Percentiles rank a stretch among this genome's conserved stretches.
Conservation (phyloP, 805 yeast genomes). For the Wickerhamomyces rabaulensis region DNA sequence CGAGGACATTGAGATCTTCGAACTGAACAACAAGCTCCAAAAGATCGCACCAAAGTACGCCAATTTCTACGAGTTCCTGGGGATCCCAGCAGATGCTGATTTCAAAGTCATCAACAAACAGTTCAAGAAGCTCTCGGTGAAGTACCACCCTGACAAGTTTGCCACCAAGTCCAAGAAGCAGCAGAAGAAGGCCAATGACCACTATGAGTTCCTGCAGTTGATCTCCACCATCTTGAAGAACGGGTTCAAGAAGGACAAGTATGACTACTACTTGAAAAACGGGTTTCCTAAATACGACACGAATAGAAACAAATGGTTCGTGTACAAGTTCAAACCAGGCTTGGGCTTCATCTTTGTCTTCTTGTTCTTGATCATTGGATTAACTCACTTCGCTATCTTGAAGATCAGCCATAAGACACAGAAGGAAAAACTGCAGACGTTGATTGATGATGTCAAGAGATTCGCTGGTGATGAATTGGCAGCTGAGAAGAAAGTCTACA, state of each 20-base stretch:
- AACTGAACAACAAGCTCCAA: slow-evolving; percentile 57
- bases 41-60: slow-evolving; percentile 12
- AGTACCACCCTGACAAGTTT: slow-evolving; percentile 83
- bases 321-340: slow-evolving; percentile 68
- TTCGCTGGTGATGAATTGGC: slow-evolving; percentile 49
- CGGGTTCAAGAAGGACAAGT: slow-evolving; percentile 48
- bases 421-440: slow-evolving; percentile 45
- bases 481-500: slow-evolving; percentile 15
- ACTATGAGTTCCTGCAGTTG: slow-evolving; percentile 72
- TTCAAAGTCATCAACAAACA: slow-evolving; percentile 55
- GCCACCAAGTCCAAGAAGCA: slow-evolving; percentile 12
- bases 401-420: slow-evolving; percentile 49
- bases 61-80: slow-evolving; percentile 29
- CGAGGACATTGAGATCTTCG: slow-evolving; percentile 78
- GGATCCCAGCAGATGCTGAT: slow-evolving; percentile 23
- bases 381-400: slow-evolving; percentile 54
- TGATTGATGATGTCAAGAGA: slow-evolving; percentile 46
- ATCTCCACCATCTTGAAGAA: slow-evolving; percentile 70
- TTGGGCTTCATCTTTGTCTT: slow-evolving; percentile 44
- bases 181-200: slow-evolving; percentile 39
- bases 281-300: slow-evolving; percentile 85
- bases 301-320: slow-evolving; percentile 49
- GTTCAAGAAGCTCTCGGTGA: slow-evolving; percentile 64
- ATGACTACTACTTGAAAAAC: slow-evolving; percentile 74
- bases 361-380: slow-evolving; percentile 44